phyloP scores from a whole-genome alignment of 257 asterid species.

The Plantago major region DNA sequence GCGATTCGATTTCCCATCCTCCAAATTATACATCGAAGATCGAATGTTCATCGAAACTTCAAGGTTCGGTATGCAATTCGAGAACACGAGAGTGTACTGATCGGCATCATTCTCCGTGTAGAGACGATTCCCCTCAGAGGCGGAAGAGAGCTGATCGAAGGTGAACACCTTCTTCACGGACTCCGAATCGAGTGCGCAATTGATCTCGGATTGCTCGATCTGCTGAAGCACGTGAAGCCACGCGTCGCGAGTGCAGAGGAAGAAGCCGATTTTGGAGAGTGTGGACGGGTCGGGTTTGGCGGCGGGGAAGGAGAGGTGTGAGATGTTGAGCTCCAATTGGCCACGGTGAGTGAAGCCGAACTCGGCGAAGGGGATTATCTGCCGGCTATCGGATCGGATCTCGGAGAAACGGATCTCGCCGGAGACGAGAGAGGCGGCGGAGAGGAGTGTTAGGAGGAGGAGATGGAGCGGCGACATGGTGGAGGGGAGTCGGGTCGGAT shows the following conservation, averaged over 20 bases:
- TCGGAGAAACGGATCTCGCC: constrained; percentile 63
- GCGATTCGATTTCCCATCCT: constrained; percentile 39
- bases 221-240: constrained; percentile 71
- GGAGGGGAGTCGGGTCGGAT: constrained; percentile 7
- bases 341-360: constrained; percentile 88
- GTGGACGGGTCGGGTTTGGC: constrained; percentile 30
- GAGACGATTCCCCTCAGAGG: constrained; percentile 26
- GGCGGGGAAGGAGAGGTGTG: constrained; percentile 36
- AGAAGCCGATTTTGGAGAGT: constrained; percentile 61
- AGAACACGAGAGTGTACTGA: constrained; percentile 73
- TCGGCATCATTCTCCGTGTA: constrained; percentile 53
- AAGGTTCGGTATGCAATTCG: constrained; percentile 57
- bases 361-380: constrained; percentile 73
- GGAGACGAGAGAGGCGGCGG: constrained; percentile 21
- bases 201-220: constrained; percentile 66
- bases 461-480: constrained; percentile 30
- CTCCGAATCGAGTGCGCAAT: constrained; percentile 52
- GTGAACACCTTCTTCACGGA: constrained; percentile 42
- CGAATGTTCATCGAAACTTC: constrained; percentile 61
- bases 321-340: constrained; percentile 63
- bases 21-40: constrained; percentile 67
- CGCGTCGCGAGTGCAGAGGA: constrained; percentile 70
- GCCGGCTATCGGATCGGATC: constrained; percentile 55
- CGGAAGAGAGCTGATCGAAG: constrained; percentile 43
- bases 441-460: constrained; percentile 31